Conservation (phyloP, 768 basidiomycete genomes). For the Grammothele lineata region DNA sequence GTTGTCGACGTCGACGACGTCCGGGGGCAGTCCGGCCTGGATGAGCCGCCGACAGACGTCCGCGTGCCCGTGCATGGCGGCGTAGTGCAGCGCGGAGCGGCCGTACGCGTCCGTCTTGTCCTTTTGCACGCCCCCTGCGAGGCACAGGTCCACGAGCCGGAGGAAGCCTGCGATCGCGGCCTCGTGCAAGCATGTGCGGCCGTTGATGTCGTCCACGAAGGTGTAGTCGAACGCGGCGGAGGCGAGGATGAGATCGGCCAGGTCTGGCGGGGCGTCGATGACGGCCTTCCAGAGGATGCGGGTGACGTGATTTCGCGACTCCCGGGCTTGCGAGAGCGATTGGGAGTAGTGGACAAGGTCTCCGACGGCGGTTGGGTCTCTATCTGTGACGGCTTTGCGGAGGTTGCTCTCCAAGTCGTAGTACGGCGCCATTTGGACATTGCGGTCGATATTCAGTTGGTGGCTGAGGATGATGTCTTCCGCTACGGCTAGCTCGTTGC, state of each 20-base stretch:
- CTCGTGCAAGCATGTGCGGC: constrained; percentile 89
- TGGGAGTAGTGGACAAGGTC: constrained; percentile 73
- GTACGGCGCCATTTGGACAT: constrained; percentile 65
- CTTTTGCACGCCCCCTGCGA: constrained; percentile 65
- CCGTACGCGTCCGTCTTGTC: constrained; percentile 86
- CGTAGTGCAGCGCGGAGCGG: constrained; percentile 92
- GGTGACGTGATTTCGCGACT: constrained; percentile 65
- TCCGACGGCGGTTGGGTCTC: constrained; percentile 54
- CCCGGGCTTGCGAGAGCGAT: constrained; percentile 54
- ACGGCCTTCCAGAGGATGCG: constrained; percentile 95
- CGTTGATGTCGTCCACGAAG: constrained; percentile 96
- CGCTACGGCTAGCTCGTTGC: constrained; percentile 74
- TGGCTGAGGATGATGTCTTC: constrained; percentile 67
- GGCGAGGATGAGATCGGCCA: constrained; percentile 71
- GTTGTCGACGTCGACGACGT: constrained; percentile 85
- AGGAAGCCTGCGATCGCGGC: constrained; percentile 82
- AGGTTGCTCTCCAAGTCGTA: constrained; percentile 88
- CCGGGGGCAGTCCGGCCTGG: constrained; percentile 58
- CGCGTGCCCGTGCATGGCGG: constrained; percentile 88
- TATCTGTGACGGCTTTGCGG: constrained; percentile 65
- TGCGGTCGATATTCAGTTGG: constrained; percentile 61
- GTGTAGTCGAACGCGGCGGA: constrained; percentile 79
- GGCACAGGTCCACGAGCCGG: constrained; percentile 76
- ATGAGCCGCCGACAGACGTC: constrained; percentile 73
- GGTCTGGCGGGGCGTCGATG: constrained; percentile 70